Percentiles rank a stretch among this genome's conserved stretches.
These are phyloP conservation scores for Pseudozyma thailandica DNA, from an alignment of 1,284 basidiomycete genomes.

Conservation along the genomic window DNA sequence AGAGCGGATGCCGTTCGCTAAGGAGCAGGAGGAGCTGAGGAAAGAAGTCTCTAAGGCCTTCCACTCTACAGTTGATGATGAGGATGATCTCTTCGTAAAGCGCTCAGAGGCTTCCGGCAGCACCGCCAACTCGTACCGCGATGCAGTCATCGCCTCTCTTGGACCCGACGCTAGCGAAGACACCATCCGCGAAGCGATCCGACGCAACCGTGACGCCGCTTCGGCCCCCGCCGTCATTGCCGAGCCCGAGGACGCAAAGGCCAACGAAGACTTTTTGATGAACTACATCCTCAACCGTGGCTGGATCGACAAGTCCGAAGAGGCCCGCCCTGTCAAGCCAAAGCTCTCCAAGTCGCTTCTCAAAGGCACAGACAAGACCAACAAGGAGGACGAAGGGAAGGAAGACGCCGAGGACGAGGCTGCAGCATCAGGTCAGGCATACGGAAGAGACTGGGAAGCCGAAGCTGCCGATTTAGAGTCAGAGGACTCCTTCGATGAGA, in stretches of 20 bases:
- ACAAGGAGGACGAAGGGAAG: constrained; percentile 13
- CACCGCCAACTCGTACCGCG: constrained; percentile 80
- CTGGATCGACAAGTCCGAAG: constrained; percentile 62
- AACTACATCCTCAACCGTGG: constrained; percentile 67
- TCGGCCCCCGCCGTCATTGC: constrained; percentile 17
- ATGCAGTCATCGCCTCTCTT: constrained; percentile 83
- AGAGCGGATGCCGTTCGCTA: constrained; percentile 76
- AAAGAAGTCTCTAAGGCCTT: constrained; percentile 87
- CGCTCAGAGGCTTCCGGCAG: constrained; percentile 81
- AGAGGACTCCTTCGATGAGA: constrained; percentile 63
- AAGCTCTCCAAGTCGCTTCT: constrained; percentile 33
- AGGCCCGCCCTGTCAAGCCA: constrained; percentile 35
- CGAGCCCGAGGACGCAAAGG: constrained; percentile 66
- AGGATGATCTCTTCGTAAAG: constrained; percentile 73
- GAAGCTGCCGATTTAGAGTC: constrained; percentile 66
- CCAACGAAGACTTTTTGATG: constrained; percentile 85
- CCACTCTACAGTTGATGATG: constrained; percentile 70
- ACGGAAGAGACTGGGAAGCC: constrained; percentile 64
- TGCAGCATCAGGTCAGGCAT: constrained; percentile 6
- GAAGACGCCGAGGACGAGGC: not conserved
- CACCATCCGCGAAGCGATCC: constrained; percentile 49
- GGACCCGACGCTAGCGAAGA: constrained; percentile 75
- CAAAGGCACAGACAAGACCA: constrained; percentile 9
- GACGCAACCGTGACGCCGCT: constrained; percentile 29
- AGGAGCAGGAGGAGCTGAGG: constrained; percentile 81